Evolutionary conservation across 768 basidiomycete genomes (phyloP).

Genomic region (Paxillus rubicundulus): DNA sequence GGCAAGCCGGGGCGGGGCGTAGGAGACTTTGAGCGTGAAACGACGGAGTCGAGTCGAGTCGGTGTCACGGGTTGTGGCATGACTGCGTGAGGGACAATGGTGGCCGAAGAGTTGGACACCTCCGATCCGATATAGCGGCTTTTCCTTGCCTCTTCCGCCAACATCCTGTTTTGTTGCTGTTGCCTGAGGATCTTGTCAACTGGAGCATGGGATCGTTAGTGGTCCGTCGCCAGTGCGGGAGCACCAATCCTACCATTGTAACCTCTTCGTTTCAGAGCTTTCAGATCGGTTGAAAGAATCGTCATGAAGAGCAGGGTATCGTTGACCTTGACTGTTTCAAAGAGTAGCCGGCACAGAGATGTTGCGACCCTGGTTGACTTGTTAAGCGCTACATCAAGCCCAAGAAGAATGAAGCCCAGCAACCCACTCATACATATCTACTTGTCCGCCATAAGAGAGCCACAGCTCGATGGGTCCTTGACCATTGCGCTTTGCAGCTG

Average conservation of each 20-base stretch:
- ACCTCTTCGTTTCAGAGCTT: constrained; percentile 75
- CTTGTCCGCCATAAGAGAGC: constrained; percentile 68
- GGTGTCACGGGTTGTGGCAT: constrained; percentile 12
- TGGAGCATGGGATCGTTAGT: constrained; percentile 25
- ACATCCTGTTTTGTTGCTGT: constrained; percentile 65
- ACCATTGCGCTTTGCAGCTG: constrained; percentile 55
- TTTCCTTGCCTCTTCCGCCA: constrained; percentile 45
- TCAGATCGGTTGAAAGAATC: constrained; percentile 86
- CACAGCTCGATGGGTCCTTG: constrained; percentile 71
- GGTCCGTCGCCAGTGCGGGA: constrained; percentile 1
- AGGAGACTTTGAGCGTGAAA: constrained; percentile 19
- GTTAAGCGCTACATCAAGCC: constrained; percentile 1
- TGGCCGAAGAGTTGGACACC: constrained; percentile 1
- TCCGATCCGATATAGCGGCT: constrained; percentile 24
- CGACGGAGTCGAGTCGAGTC: neutral
- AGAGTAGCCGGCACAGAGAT: constrained; percentile 75
- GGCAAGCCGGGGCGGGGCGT: constrained; percentile 15
- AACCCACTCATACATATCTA: constrained; percentile 92
- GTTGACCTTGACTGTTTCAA: constrained; percentile 76
- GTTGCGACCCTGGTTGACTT: constrained; percentile 65
- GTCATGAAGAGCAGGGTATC: constrained; percentile 92
- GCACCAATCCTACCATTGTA: constrained; percentile 63
- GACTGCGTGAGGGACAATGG: constrained; percentile 10
- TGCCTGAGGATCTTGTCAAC: constrained; percentile 90
- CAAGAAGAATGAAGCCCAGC: neutral